These are phyloP conservation scores for Fomitopsis schrenkii DNA, from an alignment of 1,284 basidiomycete species.

Conservation along the genomic window DNA sequence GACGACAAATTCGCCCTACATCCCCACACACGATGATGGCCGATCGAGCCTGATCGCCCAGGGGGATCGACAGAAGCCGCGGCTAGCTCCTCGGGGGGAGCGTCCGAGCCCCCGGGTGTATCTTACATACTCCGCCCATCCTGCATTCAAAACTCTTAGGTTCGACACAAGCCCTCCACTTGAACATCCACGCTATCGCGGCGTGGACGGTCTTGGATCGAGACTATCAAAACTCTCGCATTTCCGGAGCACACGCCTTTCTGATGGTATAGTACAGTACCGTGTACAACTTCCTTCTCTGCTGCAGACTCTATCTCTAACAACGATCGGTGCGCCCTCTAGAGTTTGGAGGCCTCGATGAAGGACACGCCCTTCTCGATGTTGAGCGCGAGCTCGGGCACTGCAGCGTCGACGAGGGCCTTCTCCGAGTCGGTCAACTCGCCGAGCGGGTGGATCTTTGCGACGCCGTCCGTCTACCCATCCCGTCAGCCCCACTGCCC, in stretches of 20 bases:
- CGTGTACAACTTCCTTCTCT: background rate
- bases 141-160: no score
- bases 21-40: no score
- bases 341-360: conserved; percentile 7
- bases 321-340: background rate
- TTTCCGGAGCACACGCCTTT: background rate
- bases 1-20: no score
- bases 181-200: no score
- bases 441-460: conserved; percentile 78
- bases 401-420: conserved; percentile 70
- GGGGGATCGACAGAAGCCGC: no score
- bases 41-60: no score
- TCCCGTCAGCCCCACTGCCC: background rate
- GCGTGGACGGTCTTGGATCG: no score
- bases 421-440: conserved; percentile 70
- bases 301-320: background rate
- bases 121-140: no score
- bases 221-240: background rate
- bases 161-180: no score
- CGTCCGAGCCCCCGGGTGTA: no score
- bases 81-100: no score
- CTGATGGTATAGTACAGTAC: background rate
- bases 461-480: conserved; percentile 70
- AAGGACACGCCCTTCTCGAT: conserved; percentile 51
- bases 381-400: conserved; percentile 80